These are phyloP conservation scores for Annona cherimola DNA, from an alignment of 164 flowering plant species.

Conservation along the genomic window DNA sequence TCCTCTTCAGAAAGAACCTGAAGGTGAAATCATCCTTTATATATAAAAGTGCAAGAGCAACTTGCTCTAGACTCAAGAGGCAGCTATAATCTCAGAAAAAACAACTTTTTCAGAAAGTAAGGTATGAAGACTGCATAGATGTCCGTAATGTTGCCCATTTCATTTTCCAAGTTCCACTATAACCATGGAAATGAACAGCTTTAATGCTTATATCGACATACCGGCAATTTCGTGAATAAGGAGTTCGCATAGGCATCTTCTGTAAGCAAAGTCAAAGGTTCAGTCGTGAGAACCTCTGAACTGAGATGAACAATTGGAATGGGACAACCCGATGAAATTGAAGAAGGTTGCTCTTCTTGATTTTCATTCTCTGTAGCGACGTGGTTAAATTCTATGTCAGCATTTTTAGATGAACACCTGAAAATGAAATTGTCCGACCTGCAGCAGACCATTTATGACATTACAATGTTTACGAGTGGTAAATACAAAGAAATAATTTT, in stretches of 20 bases:
- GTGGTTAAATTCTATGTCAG: constrained; percentile 39
- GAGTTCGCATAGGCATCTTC: constrained; percentile 47
- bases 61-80: background rate
- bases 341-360: constrained; percentile 31
- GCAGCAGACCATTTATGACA: background rate
- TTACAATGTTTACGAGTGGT: background rate
- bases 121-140: too few relatives aligned
- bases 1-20: constrained; percentile 87
- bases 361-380: constrained; percentile 38
- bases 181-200: background rate
- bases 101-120: background rate
- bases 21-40: background rate
- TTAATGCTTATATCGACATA: constrained; percentile 19
- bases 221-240: constrained; percentile 74
- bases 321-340: constrained; percentile 31
- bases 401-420: constrained; percentile 51
- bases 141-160: too few relatives aligned
- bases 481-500: background rate
- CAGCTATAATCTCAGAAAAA: background rate
- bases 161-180: background rate
- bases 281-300: constrained; percentile 48
- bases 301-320: constrained; percentile 54
- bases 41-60: background rate
- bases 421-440: constrained; percentile 36
- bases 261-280: constrained; percentile 47